Base-by-base conservation (phyloP, 345 rosid genomes). In the Eucalyptus polyanthemos region DNA sequence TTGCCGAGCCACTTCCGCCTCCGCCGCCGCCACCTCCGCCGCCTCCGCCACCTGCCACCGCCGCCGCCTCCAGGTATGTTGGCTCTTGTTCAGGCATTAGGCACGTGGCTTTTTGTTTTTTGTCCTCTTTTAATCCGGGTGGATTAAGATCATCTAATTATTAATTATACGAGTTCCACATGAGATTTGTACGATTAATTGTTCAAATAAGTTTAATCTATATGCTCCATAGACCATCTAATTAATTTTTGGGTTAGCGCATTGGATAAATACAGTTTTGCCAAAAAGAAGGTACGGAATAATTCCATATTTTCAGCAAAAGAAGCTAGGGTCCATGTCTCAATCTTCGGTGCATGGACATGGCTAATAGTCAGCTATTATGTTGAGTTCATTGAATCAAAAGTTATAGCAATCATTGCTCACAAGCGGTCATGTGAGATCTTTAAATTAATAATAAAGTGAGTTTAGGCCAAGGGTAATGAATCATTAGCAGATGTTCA, bases 1-100 rank as follows among this genome's bases (percentile, higher is more conserved):
- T 17, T 51, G 22, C 54, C 54, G 54, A 51, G 54, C 22, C 9
- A 51, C 54, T 51, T 51, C 56, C 2, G 4, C 56, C 56, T 51
- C 22, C 22, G 3, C 53, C 19, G 0, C 53, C 19, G 9, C 54
- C 54, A 0, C 54, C 54, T 7, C 22, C 2, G 2, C 15, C 50
- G 1, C 19, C 53, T 1, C 53, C 53, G 3, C 53, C 19, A 0
- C 54, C 54, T 21, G 1, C 54, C 2, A 0, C 54, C 17, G 2
- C 17, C 1, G 0, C 69, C 17, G 0, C 72, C 72, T 6, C 17
- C 72, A 14, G 37, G 72, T 65, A 29, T 3, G 37, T n/a, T n/a
- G 37, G 72, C 19, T n/a, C 72, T 14, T 65, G 72, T 65, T 65
- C 17, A 65, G 31, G 37, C 4, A 65, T 65, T 65, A 29, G 37